phyloP scores from a whole-genome alignment of 345 rosid genomes.

The Camelina hispida region DNA sequence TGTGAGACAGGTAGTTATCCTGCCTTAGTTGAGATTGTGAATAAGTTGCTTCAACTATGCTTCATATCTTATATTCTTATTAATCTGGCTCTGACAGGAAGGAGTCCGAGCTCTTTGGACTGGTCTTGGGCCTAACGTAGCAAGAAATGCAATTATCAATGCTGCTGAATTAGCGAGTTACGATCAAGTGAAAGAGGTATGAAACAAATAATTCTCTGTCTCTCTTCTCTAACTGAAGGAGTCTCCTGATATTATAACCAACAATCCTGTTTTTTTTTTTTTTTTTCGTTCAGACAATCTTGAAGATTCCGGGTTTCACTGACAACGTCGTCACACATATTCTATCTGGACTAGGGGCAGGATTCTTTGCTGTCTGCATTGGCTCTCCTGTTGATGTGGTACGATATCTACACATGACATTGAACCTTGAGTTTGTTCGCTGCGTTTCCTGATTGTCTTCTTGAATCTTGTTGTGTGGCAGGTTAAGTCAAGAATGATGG shows the following conservation, averaged over 20 bases:
- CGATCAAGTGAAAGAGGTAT: slow-evolving; percentile 93
- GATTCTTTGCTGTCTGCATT: slow-evolving; percentile 94
- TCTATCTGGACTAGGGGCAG: slow-evolving; percentile 93
- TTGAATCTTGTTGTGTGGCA: slow-evolving; percentile 45
- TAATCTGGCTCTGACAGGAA: slow-evolving; percentile 61
- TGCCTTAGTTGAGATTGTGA: slow-evolving; percentile 23
- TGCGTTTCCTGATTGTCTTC: slow-evolving; percentile 14
- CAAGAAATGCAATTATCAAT: slow-evolving; percentile 93
- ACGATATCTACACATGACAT: slow-evolving; percentile 41
- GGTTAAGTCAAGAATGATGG: slow-evolving; percentile 99
- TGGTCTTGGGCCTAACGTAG: slow-evolving; percentile 92
- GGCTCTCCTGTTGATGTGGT: slow-evolving; percentile 99
- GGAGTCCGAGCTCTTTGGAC: slow-evolving; percentile 96
- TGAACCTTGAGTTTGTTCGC: slow-evolving; percentile 12
- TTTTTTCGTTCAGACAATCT: slow-evolving; percentile 65
- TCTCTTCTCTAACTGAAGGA: slow-evolving; percentile 12
- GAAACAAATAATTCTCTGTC: slow-evolving; percentile 18
- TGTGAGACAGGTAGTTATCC: slow-evolving; percentile 73
- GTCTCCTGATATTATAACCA: slow-evolving; percentile 4
- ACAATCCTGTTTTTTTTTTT: neutral
- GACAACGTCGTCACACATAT: slow-evolving; percentile 95
- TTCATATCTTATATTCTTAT: slow-evolving; percentile 13
- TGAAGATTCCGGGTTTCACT: slow-evolving; percentile 96
- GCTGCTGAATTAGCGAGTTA: slow-evolving; percentile 98
- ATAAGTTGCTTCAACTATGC: neutral